A percentile compares a stretch with the other conserved stretches of the same genome.
Evolutionary conservation across 768 basidiomycete genomes (phyloP).

Genomic region (Chlorophyllum brunneum): DNA sequence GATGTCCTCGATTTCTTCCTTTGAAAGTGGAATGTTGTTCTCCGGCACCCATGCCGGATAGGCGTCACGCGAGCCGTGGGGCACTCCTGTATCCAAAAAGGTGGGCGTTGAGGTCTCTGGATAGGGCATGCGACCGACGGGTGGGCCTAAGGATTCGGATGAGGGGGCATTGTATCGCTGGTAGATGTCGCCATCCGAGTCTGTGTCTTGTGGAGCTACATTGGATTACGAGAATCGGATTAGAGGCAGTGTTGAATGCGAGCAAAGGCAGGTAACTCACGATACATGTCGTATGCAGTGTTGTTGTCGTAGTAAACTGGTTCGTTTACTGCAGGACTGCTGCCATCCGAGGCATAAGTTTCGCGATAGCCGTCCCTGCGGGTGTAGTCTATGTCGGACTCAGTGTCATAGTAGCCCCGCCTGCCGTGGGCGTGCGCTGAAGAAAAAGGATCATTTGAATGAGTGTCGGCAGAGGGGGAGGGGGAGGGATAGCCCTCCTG

Average conservation of each 20-base stretch:
- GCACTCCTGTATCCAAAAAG: conserved; percentile 57
- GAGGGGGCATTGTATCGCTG: conserved; percentile 66
- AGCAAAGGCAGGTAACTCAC: conserved; percentile 29
- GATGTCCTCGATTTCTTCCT: conserved; percentile 99
- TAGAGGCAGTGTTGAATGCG: conserved; percentile 14
- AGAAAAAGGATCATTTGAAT: conserved; percentile 67
- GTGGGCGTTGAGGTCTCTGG: conserved; percentile 75
- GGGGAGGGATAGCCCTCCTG: conserved; percentile 65
- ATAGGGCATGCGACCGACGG: conserved; percentile 45
- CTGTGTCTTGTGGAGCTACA: conserved; percentile 75
- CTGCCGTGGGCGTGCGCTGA: conserved; percentile 32
- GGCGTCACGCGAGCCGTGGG: conserved; percentile 66
- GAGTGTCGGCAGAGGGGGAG: conserved; percentile 55
- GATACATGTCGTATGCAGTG: conserved; percentile 59
- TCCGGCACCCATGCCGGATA: conserved; percentile 95
- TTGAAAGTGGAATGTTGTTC: conserved; percentile 91
- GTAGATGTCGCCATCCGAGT: conserved; percentile 77
- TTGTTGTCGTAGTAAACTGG: conserved; percentile 50
- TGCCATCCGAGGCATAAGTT: conserved; percentile 68
- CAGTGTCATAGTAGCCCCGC: conserved; percentile 66
- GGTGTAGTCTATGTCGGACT: conserved; percentile 64
- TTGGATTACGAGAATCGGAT: conserved; percentile 17
- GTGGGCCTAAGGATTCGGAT: conserved; percentile 66
- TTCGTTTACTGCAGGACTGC: conserved; percentile 61
- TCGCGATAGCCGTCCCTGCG: conserved; percentile 48